These are phyloP conservation scores for Fusarium fujikuroi DNA, from an alignment of 2,329 filamentous ascomycete species.

Conservation along the genomic window DNA sequence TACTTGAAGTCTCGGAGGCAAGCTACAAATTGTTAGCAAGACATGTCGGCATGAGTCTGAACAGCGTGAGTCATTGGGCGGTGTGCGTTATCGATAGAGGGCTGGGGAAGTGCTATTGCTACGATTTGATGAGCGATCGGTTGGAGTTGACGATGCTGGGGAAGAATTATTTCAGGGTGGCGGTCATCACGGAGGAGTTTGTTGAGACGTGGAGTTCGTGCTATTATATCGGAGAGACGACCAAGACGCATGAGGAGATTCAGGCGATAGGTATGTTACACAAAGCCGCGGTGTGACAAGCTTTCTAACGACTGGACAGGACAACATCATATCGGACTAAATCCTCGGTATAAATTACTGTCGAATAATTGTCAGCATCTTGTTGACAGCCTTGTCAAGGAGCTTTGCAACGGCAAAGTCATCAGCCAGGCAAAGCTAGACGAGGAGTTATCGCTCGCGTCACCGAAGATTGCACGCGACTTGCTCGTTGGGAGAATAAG, in stretches of 20 bases:
- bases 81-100: slow-evolving; percentile 40
- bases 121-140: slow-evolving; percentile 43
- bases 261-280: slow-evolving; percentile 33
- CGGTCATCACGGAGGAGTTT: slow-evolving; percentile 35
- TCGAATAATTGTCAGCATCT: slow-evolving; percentile 44
- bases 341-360: slow-evolving; percentile 34
- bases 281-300: rapidly evolving
- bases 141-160: slow-evolving; percentile 38
- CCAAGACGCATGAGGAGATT: slow-evolving; percentile 40
- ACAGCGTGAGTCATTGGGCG: slow-evolving; percentile 44
- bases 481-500: slow-evolving; percentile 31
- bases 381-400: slow-evolving; percentile 40
- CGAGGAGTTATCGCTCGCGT: slow-evolving; percentile 33
- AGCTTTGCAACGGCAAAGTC: slow-evolving; percentile 41
- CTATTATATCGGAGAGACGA: slow-evolving; percentile 43
- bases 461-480: slow-evolving; percentile 41
- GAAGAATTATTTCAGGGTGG: slow-evolving; percentile 41
- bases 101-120: slow-evolving; percentile 36
- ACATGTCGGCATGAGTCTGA: slow-evolving; percentile 41
- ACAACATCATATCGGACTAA: slow-evolving; percentile 21
- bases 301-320: not conserved
- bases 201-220: slow-evolving; percentile 42
- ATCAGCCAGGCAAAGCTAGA: slow-evolving; percentile 42
- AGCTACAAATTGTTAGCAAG: slow-evolving; percentile 38
- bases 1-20: slow-evolving; percentile 34